Evolutionary conservation across 2,329 filamentous ascomycete genomes (phyloP).

Genomic region (Pezicula carpinea): DNA sequence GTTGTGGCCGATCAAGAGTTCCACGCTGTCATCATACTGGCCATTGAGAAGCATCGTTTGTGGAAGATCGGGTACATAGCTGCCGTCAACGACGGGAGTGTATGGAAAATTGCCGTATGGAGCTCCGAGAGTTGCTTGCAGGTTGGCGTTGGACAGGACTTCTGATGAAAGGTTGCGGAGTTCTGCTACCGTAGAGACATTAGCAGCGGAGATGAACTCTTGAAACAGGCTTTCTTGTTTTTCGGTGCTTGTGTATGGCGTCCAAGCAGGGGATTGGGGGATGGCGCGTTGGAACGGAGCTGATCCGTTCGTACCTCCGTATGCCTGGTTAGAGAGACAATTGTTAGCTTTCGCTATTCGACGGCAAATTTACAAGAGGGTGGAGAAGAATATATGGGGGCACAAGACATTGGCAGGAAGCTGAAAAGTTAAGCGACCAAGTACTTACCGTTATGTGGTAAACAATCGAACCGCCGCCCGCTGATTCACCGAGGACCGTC

Average conservation of each 20-base stretch:
- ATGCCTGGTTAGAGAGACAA: conserved; percentile 9
- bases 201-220: not conserved
- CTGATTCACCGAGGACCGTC: conserved; percentile 42
- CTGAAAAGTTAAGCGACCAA: too few species aligned
- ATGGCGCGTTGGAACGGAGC: conserved; percentile 34
- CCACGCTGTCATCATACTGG: conserved; percentile 37
- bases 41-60: conserved; percentile 37
- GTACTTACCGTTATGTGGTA: conserved; percentile 39
- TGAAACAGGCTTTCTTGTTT: not conserved
- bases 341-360: too few species aligned
- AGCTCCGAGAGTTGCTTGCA: not conserved
- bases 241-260: not conserved
- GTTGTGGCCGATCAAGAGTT: conserved; percentile 39
- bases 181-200: not conserved
- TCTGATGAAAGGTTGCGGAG: not conserved
- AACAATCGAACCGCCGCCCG: conserved; percentile 44
- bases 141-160: not conserved
- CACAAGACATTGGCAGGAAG: too few species aligned
- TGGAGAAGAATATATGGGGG: too few species aligned
- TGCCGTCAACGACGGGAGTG: conserved; percentile 41
- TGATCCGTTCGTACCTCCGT: conserved; percentile 36
- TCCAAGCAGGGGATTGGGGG: conserved; percentile 15
- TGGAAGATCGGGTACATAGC: conserved; percentile 40
- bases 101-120: conserved; percentile 5
- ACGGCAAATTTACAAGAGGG: too few species aligned